Base-by-base conservation (phyloP, 148 eudicot species). In the Chenopodium suecicum region DNA sequence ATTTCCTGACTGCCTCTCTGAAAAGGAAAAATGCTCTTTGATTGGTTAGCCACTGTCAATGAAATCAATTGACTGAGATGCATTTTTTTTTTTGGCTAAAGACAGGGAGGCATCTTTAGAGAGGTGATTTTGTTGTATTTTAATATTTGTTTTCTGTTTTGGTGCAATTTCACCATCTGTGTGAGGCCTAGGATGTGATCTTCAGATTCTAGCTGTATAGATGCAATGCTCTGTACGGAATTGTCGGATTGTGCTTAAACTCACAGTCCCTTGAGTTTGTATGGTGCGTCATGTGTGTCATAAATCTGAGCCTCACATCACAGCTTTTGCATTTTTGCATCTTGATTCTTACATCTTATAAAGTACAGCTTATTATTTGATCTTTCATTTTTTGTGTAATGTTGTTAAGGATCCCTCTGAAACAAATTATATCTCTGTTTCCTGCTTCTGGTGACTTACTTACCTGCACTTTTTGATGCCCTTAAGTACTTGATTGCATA, bases 101-200 rank as follows among this genome's bases (percentile, higher is more conserved):
- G 32, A 32, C 17, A 74, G 20, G 37, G 56, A 10, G 14, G 70
- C 34, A n/a, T 73, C 62, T 65, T 74, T 20, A 0, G 46, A 48
- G 62, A 69, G 44, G 70, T 44, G 34, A 37, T 74, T 81, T 44
- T 63, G 65, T 63, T 78, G 77, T 46, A 75, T 68, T 74, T 58
- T 34, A 68, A 46, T 48, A 63, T 17, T 34, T 23, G 9, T 10
- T 31, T 60, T 54, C 70, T 22, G 20, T 44, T 72, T 4, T 73
- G 37, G 32, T 37, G 68, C 68, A 46, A 70, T 70, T 37, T 76
- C 44, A 20, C 48, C 76, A 44, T 54, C 29, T 78, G 27, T 41
- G 22, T 29, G 25, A 37, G 60, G n/a, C 81, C 41, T 19, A 7
- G 12, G 4, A 52, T 70, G 46, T 82, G 60, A 29, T 14, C 67